A percentile compares a stretch with the other conserved stretches of the same genome.
These are phyloP conservation scores for Yamadazyma dendronema DNA, from an alignment of 1,139 yeast genomes.

Conservation along the genomic window DNA sequence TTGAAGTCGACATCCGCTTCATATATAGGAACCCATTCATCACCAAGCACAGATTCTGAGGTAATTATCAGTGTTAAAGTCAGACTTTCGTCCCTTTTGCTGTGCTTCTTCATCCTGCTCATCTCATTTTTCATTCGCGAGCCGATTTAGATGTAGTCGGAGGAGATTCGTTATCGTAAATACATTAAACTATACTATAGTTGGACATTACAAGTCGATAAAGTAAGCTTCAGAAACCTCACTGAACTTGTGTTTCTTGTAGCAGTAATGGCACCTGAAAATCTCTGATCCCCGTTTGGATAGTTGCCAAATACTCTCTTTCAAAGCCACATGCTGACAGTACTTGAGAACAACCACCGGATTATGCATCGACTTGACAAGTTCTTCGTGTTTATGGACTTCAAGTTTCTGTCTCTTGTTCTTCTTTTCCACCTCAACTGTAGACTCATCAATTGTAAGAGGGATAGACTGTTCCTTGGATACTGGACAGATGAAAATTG, in stretches of 20 bases:
- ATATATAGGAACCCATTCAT: slow-evolving; percentile 63
- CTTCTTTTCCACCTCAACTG: slow-evolving; percentile 15
- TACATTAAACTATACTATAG: background rate
- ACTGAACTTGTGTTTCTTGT: slow-evolving; percentile 42
- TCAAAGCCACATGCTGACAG: slow-evolving; percentile 45
- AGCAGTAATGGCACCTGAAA: slow-evolving; percentile 50
- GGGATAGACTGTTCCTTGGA: slow-evolving; percentile 71
- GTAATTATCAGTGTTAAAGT: slow-evolving; percentile 8
- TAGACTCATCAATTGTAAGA: slow-evolving; percentile 21
- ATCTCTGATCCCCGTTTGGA: slow-evolving; percentile 41
- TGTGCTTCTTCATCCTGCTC: slow-evolving; percentile 15
- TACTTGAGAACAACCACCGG: slow-evolving; percentile 46
- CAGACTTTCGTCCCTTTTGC: slow-evolving; percentile 9
- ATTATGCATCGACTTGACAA: slow-evolving; percentile 19
- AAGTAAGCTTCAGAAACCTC: slow-evolving; percentile 46
- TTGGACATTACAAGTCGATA: slow-evolving; percentile 30
- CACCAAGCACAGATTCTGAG: slow-evolving; percentile 52
- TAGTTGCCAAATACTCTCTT: slow-evolving; percentile 47
- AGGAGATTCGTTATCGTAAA: background rate
- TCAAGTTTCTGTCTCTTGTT: slow-evolving; percentile 22
- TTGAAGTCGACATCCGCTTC: slow-evolving; percentile 43
- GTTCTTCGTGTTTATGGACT: slow-evolving; percentile 7
- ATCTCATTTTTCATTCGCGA: slow-evolving; percentile 7
- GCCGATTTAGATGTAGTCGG: background rate
- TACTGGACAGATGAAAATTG: slow-evolving; percentile 89